Base-by-base conservation (phyloP, 139 green algal species). In the Chlorella sp. region DNA sequence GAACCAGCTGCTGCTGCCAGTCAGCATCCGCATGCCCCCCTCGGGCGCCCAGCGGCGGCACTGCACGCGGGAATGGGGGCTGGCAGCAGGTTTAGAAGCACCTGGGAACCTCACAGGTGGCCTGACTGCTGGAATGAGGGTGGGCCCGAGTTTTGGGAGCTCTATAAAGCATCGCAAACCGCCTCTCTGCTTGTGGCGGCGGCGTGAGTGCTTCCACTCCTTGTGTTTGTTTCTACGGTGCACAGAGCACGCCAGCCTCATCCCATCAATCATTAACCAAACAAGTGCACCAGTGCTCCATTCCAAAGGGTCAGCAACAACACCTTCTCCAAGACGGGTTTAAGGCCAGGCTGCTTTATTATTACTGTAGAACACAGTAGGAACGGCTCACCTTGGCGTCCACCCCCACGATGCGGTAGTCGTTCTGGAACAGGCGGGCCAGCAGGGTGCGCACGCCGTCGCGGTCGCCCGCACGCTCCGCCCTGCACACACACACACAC, bases 21-120 rank as follows among this genome's bases (percentile, higher is more conserved):
- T 90, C 28, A 92, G 86, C 68, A 85, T 83, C 22, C 19, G 22
- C 85, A 92, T 88, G 85, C 90, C 90, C 36, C 90, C 90, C 53
- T 88, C 86, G 12, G 79, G 22, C n/a, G 34, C 42, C 79, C 79
- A 85, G 4, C 79, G 79, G 19, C 79, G 79, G 19, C 30, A 36
- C 79, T 85, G 79, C 42, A 85, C 22, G 30, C 14, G 34, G 7
- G 60, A 30, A 39, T 80, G 64, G 64, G 64, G 34, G 32, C 7
- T 0, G 32, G 39, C 11, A 3, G 64, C 2, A 26, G 24, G 24
- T 73, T 7, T 73, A 11, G 21, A 73, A 73, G 64, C 2, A 39
- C 32, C n/a, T n/a, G n/a, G n/a, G n/a, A n/a, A n/a, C n/a, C n/a
- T n/a, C n/a, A n/a, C 9, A 21, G 32, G 32, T 4, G 5, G 48